Evolutionary conservation across 2,329 filamentous ascomycete genomes (phyloP).

Genomic region (Penicillium polonicum): DNA sequence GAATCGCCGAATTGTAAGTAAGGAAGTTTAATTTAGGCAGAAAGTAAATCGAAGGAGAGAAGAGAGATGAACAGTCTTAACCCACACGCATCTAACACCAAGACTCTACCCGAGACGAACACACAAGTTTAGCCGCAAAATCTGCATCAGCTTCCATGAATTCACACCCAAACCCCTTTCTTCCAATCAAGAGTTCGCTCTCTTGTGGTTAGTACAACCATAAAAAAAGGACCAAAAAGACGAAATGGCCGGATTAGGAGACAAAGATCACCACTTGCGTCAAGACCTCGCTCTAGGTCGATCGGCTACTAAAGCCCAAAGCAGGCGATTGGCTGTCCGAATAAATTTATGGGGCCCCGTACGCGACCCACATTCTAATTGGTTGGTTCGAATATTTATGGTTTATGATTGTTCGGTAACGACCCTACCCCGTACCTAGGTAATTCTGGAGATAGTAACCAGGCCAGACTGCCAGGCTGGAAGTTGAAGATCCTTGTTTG

Average conservation of each 20-base stretch:
- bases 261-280: constrained; percentile 11
- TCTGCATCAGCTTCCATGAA: neutral
- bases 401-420: neutral
- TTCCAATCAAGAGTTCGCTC: neutral
- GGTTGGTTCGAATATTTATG: no score
- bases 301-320: no score
- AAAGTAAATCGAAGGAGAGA: neutral
- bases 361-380: neutral
- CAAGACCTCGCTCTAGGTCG: constrained; percentile 10
- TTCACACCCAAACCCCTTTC: neutral
- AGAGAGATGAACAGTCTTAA: neutral
- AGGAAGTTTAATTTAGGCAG: neutral
- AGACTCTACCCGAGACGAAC: neutral
- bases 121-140: neutral
- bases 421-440: neutral
- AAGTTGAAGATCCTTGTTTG: neutral
- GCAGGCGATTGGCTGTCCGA: neutral
- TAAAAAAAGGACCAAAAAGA: neutral
- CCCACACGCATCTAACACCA: neutral
- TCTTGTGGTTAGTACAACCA: neutral
- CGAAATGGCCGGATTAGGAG: constrained; percentile 9
- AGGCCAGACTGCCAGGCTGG: no score
- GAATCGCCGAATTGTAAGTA: neutral
- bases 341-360: neutral
- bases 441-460: neutral